These are phyloP conservation scores for Pythium volutum DNA, from an alignment of 352 stramenopile species.

Conservation along the genomic window DNA sequence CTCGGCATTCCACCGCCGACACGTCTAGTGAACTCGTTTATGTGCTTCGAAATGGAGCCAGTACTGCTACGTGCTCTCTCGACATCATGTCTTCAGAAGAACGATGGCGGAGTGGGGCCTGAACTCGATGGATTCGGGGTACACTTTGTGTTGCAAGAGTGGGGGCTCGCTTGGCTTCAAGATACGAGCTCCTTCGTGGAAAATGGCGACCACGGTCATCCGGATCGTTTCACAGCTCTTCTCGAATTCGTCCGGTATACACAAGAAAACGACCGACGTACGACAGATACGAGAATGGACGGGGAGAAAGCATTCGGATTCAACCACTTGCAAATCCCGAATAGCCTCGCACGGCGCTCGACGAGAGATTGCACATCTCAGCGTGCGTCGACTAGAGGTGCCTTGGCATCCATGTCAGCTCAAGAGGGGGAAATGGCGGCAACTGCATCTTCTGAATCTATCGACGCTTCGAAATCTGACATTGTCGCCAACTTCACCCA, in stretches of 20 bases:
- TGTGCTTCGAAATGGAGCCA: slow-evolving; percentile 9
- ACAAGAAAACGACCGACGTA: background rate
- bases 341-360: slow-evolving; percentile 1
- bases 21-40: background rate
- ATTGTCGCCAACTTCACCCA: slow-evolving; percentile 23
- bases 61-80: slow-evolving; percentile 10
- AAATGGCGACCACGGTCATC: background rate
- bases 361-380: background rate
- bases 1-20: slow-evolving; percentile 7
- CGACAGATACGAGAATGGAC: slow-evolving; percentile 1
- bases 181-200: background rate
- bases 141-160: slow-evolving; percentile 28
- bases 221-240: slow-evolving; percentile 19
- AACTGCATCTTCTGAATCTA: background rate
- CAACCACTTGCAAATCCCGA: slow-evolving; percentile 2
- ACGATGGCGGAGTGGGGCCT: background rate
- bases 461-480: slow-evolving; percentile 4
- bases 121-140: slow-evolving; percentile 28
- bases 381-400: background rate
- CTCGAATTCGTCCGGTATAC: slow-evolving; percentile 10
- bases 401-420: background rate
- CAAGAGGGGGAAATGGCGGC: background rate
- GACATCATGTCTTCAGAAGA: background rate
- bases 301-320: slow-evolving; percentile 7
- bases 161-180: slow-evolving; percentile 15